phyloP scores from a whole-genome alignment of 192 early-diverging fungal genomes.

The Podochytrium sp. region DNA sequence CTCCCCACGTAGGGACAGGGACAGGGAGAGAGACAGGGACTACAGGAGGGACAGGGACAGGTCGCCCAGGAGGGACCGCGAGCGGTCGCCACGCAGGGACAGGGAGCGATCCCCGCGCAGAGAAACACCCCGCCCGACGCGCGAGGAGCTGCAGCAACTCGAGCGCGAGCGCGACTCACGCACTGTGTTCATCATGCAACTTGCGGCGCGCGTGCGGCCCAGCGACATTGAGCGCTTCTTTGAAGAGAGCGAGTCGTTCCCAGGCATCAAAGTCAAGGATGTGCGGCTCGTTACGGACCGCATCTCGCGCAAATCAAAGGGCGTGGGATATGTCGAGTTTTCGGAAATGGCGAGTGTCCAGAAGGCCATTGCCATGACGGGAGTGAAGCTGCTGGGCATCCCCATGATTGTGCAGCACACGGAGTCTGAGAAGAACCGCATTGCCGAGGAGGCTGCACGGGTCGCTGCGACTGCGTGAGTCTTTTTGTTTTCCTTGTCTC shows the following conservation, averaged over 20 bases:
- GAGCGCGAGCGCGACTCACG: conserved; percentile 44
- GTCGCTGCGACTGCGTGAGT: conserved; percentile 28
- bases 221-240: conserved; percentile 92
- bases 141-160: not conserved
- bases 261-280: conserved; percentile 62
- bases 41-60: conserved; percentile 27
- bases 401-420: conserved; percentile 92
- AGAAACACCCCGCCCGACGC: not conserved
- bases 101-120: not conserved
- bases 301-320: conserved; percentile 76
- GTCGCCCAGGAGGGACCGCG: conserved; percentile 16
- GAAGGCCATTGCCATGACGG: conserved; percentile 83
- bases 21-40: conserved; percentile 37
- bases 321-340: conserved; percentile 97
- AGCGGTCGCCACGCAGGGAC: conserved; percentile 9
- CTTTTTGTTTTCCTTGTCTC: conserved; percentile 2
- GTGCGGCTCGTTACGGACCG: conserved; percentile 84
- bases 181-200: conserved; percentile 95
- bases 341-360: conserved; percentile 82
- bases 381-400: conserved; percentile 86
- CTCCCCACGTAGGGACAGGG: conserved; percentile 20
- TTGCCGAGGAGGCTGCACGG: conserved; percentile 51
- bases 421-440: conserved; percentile 91
- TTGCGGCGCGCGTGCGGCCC: conserved; percentile 75
- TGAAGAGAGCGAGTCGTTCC: conserved; percentile 19